Percentiles rank a stretch among this genome's conserved stretches.
Conservation (phyloP, 2,329 filamentous ascomycete species). For the Trichoderma oligosporum region DNA sequence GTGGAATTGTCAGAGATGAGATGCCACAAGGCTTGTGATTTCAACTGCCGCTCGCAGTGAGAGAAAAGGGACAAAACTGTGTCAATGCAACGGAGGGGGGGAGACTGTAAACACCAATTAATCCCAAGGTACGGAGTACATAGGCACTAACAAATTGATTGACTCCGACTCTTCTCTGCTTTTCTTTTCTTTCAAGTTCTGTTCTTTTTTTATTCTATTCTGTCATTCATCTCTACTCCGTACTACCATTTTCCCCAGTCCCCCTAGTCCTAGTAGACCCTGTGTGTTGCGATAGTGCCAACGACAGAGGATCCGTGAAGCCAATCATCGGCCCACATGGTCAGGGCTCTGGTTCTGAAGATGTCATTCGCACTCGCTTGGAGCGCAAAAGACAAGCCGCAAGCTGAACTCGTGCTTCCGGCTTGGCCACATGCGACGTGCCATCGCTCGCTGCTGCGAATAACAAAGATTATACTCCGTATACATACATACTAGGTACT, state of each 20-base stretch:
- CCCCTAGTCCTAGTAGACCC: not conserved
- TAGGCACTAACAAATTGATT: no score
- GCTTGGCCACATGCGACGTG: not conserved
- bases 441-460: not conserved
- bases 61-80: no score
- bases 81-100: no score
- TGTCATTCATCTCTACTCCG: not conserved
- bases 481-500: no score
- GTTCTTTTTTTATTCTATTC: not conserved
- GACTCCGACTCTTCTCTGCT: no score
- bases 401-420: not conserved
- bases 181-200: not conserved
- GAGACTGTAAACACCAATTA: no score
- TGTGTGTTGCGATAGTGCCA: not conserved
- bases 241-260: not conserved
- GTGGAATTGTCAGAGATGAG: not conserved
- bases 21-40: not conserved
- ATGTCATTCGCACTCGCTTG: not conserved
- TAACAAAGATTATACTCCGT: not conserved
- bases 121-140: no score
- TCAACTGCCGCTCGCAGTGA: not conserved
- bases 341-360: conserved; percentile 12
- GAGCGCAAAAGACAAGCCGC: not conserved
- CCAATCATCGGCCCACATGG: conserved; percentile 32
- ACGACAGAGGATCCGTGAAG: not conserved